Conservation (phyloP, 768 basidiomycete species). For the Pleurotus pulmonarius region DNA sequence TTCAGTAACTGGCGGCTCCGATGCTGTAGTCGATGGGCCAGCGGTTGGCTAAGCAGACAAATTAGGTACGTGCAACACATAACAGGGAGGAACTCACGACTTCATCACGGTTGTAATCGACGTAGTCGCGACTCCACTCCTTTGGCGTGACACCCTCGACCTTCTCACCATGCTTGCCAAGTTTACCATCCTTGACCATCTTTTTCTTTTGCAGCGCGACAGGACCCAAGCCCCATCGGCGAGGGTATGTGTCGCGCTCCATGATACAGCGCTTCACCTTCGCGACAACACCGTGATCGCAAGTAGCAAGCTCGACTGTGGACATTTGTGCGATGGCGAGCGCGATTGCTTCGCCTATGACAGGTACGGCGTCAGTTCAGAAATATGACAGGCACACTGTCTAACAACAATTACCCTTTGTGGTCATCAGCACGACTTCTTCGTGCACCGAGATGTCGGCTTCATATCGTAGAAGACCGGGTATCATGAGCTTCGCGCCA, state of each 20-base stretch:
- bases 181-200: conserved; percentile 95
- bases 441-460: conserved; percentile 92
- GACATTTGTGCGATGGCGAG: conserved; percentile 97
- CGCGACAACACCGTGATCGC: conserved; percentile 97
- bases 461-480: conserved; percentile 95
- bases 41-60: conserved; percentile 31
- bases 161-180: conserved; percentile 92
- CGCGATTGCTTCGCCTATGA: conserved; percentile 84
- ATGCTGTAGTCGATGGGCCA: conserved; percentile 28
- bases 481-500: conserved; percentile 99
- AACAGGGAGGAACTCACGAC: conserved; percentile 16
- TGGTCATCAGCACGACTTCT: conserved; percentile 98
- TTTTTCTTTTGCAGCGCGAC: conserved; percentile 97
- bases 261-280: conserved; percentile 99
- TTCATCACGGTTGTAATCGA: conserved; percentile 82
- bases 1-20: conserved; percentile 18
- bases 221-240: conserved; percentile 98
- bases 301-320: conserved; percentile 95
- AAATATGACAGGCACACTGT: background rate
- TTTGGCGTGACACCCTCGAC: conserved; percentile 84
- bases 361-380: conserved; percentile 8
- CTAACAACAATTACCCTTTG: conserved; percentile 62
- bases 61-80: background rate
- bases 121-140: conserved; percentile 89
- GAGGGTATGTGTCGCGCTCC: conserved; percentile 98